These are phyloP conservation scores for Secale cereale DNA, from an alignment of 176 grass and related monocot species.

Conservation along the genomic window DNA sequence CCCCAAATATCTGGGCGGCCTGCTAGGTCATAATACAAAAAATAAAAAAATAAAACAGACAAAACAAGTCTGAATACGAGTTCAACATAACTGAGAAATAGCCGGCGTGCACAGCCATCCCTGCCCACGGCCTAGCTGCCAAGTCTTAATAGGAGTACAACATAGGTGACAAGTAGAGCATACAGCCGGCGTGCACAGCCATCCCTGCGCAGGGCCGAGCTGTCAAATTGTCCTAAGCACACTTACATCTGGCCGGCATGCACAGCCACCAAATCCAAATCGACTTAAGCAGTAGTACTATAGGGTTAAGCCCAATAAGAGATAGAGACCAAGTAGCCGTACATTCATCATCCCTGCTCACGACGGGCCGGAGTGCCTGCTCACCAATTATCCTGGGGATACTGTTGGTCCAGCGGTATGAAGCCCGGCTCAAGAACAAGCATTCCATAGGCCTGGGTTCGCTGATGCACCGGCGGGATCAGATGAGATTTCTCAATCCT, in stretches of 20 bases:
- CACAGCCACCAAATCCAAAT: background rate
- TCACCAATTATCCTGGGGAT: background rate
- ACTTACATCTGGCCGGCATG: too few species aligned
- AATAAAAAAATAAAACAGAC: too few species aligned
- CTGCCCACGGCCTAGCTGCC: background rate
- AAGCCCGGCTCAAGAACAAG: background rate
- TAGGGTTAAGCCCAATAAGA: background rate
- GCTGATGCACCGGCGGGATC: background rate
- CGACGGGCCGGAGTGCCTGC: background rate
- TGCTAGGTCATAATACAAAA: too few species aligned
- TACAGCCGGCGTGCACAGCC: background rate
- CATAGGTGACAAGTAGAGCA: background rate
- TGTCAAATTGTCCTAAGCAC: background rate
- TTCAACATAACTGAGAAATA: too few species aligned
- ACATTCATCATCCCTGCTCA: too few species aligned
- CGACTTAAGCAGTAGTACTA: background rate
- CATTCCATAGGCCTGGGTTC: background rate
- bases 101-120: background rate
- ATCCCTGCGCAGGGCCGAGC: background rate
- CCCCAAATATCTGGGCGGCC: too few species aligned
- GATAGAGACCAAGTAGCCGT: too few species aligned
- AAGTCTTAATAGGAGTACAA: background rate
- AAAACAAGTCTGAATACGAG: too few species aligned
- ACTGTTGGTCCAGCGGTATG: background rate
- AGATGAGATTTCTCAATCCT: background rate